Conservation (phyloP, 805 yeast genomes). For the Spathaspora passalidarum region DNA sequence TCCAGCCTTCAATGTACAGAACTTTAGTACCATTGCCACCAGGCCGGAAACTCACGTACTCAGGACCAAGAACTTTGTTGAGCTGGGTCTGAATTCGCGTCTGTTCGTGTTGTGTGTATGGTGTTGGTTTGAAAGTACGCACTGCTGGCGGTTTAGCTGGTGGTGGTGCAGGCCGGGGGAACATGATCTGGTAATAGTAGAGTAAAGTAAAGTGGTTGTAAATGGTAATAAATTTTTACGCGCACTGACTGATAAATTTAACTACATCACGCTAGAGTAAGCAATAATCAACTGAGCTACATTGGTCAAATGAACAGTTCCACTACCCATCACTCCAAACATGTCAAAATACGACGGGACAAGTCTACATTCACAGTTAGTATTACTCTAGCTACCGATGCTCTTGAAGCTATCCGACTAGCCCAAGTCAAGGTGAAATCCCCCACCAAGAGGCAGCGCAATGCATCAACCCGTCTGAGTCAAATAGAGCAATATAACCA, state of each 20-base stretch:
- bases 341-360: conserved; percentile 1
- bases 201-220: too few species aligned
- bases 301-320: neutral
- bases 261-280: neutral
- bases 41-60: conserved; percentile 69
- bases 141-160: neutral
- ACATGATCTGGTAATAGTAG: too few species aligned
- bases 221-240: too few species aligned
- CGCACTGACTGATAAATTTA: neutral
- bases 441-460: conserved; percentile 12
- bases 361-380: neutral
- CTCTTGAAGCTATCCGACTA: conserved; percentile 5
- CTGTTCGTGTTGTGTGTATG: conserved; percentile 32
- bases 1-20: conserved; percentile 81
- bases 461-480: conserved; percentile 12
- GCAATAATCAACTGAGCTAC: neutral
- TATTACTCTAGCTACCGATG: conserved; percentile 1
- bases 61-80: conserved; percentile 61
- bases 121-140: conserved; percentile 7
- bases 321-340: neutral
- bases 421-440: conserved; percentile 8
- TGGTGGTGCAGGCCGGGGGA: neutral
- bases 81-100: conserved; percentile 30
- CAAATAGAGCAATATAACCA: conserved; percentile 26
- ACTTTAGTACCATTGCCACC: conserved; percentile 72